Base-by-base conservation (phyloP, 1,284 basidiomycete species). In the Anthracocystis walkeri region DNA sequence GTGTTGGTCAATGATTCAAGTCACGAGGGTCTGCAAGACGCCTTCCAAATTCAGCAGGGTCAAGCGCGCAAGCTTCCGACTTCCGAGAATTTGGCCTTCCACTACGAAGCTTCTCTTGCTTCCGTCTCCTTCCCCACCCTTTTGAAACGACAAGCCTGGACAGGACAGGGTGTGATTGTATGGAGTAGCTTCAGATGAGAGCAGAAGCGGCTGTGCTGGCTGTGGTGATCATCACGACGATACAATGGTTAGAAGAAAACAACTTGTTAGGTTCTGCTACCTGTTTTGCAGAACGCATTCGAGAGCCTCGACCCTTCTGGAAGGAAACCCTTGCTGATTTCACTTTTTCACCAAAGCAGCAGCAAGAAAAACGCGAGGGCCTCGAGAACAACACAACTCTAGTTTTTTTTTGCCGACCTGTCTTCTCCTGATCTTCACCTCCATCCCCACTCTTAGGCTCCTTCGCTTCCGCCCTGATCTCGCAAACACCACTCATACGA, bases 251-350 rank as follows among this genome's bases (percentile, higher is more conserved):
- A 3, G 1, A 18, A 27, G 46, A 16, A 4, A 16, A 27, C 27
- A 38, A 29, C n/a, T 48, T 48, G 46, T 48, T 29, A 29, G 46
- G 46, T 31, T n/a, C 27, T 29, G 27, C 20, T 25, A 14, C 16
- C 14, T 10, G 44, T 12, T 7, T 25, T 8, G 25, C 2, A 41
- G 40, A 41, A n/a, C 40, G 41, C 27, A 18, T 33, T 48, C 21
- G 21, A 40, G 25, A 21, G 6, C 23, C 40, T 29, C 4, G 25
- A 29, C 23, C 35, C 41, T 67, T 67, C 65, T 61, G 18, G 65
- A 67, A 67, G 58, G 57, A 48, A 48, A n/a, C n/a, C n/a, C n/a
- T n/a, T n/a, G n/a, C n/a, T n/a, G n/a, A n/a, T n/a, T n/a, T n/a
- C n/a, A n/a, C 45, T 20, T n/a, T 27, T 46, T 12, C 27, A 48